A percentile compares a stretch with the other conserved stretches of the same genome.
Conservation (phyloP, 352 stramenopile species). For the Pythium aristosporum region DNA sequence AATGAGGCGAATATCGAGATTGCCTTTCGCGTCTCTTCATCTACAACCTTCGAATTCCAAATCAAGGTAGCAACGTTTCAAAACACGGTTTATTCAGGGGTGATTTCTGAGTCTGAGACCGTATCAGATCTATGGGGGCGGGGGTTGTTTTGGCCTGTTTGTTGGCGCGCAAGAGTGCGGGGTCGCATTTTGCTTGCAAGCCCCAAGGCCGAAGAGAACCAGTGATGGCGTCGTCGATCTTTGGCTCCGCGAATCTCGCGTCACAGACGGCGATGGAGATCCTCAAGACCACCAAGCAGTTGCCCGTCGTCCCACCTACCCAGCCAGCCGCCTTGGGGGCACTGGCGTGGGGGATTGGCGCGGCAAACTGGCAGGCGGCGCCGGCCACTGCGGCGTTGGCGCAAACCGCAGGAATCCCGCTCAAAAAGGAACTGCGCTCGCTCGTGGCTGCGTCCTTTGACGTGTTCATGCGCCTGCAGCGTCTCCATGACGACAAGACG, state of each 20-base stretch:
- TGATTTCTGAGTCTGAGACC: constrained; percentile 3
- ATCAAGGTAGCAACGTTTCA: background rate
- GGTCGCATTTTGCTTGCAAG: background rate
- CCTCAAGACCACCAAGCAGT: constrained; percentile 37
- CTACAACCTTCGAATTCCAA: background rate
- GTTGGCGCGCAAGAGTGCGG: constrained; percentile 1
- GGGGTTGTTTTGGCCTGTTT: background rate
- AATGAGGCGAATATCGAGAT: background rate
- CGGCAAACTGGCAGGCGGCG: constrained; percentile 37
- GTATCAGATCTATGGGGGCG: background rate
- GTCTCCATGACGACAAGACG: constrained; percentile 17
- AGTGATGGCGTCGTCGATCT: constrained; percentile 18
- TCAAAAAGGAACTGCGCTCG: constrained; percentile 54
- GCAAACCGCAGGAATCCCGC: constrained; percentile 22
- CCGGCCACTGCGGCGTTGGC: background rate
- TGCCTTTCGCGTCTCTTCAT: background rate
- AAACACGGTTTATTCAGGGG: background rate
- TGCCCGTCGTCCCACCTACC: constrained; percentile 37
- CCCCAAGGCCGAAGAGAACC: background rate
- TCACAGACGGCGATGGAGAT: constrained; percentile 43
- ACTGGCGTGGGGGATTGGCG: constrained; percentile 52
- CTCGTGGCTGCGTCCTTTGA: constrained; percentile 63
- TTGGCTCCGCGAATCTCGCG: constrained; percentile 13
- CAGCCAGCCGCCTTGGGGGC: constrained; percentile 9
- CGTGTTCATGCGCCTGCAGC: constrained; percentile 42